A percentile compares a stretch with the other conserved stretches of the same genome.
Conservation (phyloP, 179 eudicot species). For the Silene vulgaris region DNA sequence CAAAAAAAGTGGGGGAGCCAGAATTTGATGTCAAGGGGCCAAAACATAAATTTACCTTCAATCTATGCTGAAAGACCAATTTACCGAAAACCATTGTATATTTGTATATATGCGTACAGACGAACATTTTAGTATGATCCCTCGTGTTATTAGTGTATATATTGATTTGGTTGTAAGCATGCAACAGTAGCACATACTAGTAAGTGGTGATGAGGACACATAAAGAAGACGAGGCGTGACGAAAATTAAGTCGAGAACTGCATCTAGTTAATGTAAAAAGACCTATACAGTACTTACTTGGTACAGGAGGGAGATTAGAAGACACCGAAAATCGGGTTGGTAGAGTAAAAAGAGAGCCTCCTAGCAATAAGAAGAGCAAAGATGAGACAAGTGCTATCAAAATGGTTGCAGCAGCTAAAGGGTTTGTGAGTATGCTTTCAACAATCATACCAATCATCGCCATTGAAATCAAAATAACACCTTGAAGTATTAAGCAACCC, state of each 20-base stretch:
- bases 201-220: background rate
- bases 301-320: constrained; percentile 29
- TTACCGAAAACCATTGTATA: too few species aligned
- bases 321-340: constrained; percentile 21
- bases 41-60: too few species aligned
- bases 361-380: constrained; percentile 21
- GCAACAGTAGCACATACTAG: too few species aligned
- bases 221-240: background rate
- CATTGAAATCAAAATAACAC: background rate
- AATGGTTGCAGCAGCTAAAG: constrained; percentile 15
- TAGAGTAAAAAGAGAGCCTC: constrained; percentile 11
- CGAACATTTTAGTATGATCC: too few species aligned
- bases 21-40: too few species aligned
- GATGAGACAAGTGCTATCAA: constrained; percentile 15
- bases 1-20: too few species aligned
- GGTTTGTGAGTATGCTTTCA: constrained; percentile 9
- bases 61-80: too few species aligned
- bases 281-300: constrained; percentile 27
- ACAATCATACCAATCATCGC: constrained; percentile 23
- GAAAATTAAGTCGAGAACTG: background rate
- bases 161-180: too few species aligned
- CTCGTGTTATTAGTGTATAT: too few species aligned
- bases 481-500: too few species aligned
- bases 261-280: background rate
- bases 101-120: too few species aligned